Evolutionary conservation across 768 basidiomycete species (phyloP).

Genomic region (Russula lepida): DNA sequence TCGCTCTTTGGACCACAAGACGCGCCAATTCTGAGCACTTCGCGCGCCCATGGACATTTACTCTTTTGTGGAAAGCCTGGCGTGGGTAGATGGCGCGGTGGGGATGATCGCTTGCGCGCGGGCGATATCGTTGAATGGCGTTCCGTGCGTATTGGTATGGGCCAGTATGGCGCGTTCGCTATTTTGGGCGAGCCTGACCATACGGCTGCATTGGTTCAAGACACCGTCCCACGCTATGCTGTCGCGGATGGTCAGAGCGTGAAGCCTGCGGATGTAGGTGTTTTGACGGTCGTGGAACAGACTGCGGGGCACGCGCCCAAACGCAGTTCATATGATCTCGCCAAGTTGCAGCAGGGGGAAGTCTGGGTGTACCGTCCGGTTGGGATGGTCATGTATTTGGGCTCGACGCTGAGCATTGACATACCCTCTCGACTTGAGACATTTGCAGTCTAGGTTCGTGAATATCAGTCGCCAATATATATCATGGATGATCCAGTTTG

Average conservation of each 20-base stretch:
- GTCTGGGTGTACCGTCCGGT: constrained; percentile 52
- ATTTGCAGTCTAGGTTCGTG: neutral
- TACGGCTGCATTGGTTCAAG: constrained; percentile 42
- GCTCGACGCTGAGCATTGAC: constrained; percentile 21
- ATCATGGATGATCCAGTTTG: neutral
- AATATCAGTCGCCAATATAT: no score
- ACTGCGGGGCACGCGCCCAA: constrained; percentile 36
- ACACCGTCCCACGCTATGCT: constrained; percentile 28
- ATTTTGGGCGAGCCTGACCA: constrained; percentile 47
- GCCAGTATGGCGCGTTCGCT: constrained; percentile 19
- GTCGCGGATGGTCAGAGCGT: constrained; percentile 31
- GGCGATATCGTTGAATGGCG: constrained; percentile 53
- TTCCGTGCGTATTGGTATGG: constrained; percentile 24
- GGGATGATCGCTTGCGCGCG: constrained; percentile 41
- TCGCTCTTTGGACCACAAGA: constrained; percentile 34
- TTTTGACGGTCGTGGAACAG: constrained; percentile 48
- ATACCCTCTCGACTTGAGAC: constrained; percentile 10
- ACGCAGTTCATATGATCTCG: constrained; percentile 36
- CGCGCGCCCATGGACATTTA: constrained; percentile 48
- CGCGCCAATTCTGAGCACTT: constrained; percentile 39
- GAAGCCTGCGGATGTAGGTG: constrained; percentile 34
- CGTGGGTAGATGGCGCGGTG: constrained; percentile 41
- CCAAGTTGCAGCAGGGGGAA: constrained; percentile 40
- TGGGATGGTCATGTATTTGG: constrained; percentile 32
- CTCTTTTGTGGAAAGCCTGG: constrained; percentile 37